Evolutionary conservation across 495 filamentous ascomycete species (phyloP), one percentile per base, ranked within the genome.

Genomic region (Penicillium daleae): DNA sequence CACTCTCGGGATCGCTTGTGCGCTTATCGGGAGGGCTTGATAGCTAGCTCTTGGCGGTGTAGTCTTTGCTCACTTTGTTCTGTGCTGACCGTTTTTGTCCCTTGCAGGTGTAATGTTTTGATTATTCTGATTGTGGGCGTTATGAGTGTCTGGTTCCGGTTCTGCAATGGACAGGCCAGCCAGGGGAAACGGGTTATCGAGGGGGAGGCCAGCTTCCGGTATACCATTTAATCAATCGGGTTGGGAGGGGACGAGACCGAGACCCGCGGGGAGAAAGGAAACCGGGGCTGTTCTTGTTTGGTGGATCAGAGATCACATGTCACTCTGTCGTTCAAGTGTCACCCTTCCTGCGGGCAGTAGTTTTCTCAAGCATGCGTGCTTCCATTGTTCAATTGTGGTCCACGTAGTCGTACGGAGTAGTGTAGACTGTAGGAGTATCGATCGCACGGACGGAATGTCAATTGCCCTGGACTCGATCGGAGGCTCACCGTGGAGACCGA

Each of bases 111-210:
- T 52, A 80, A 80, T 63, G 70, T 69, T 27, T 54, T 84, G 35
- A 75, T 82, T 27, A 64, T 85, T 39, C 4, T 83, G 2, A 61
- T 77, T 52, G 76, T 77, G 0, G 24, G 57, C 8, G 46, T 44
- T 0, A 46, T 80, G 62, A 77, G 69, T 55, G 1, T 74, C 37
- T 76, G 75, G 67, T 80, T 82, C 63, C 50, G 67, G 33, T 49
- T 50, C 44, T 70, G 67, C 44, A 81, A 81, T 63, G 66, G 61
- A 57, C 71, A 76, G 60, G 77, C 77, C 3, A 73, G 74, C 22
- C 65, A 59, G 51, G 78, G 78, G 19, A 62, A 77, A 63, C 69
- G 68, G 42, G 63, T 77, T 4, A 78, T 79, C 66, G 76, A 77
- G 56, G 74, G 66, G 15, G 64, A 69, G 22, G 54, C 64, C n/a